Evolutionary conservation across 371 early-diverging fungal genomes (phyloP).

Genomic region (Umbelopsis sp.): DNA sequence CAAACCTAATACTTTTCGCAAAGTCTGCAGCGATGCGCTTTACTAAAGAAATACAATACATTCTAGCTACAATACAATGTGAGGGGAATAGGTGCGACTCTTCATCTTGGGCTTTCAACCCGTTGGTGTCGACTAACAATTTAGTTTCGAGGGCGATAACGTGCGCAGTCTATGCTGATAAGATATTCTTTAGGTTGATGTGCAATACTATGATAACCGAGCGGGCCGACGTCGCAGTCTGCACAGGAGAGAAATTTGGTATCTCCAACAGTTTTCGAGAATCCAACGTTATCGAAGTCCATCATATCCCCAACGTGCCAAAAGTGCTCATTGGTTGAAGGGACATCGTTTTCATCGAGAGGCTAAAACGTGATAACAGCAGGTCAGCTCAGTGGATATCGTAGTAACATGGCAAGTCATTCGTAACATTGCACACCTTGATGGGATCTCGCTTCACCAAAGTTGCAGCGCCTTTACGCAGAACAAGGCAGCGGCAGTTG

Average conservation of each 20-base stretch:
- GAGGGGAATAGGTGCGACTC: too few relatives aligned
- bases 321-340: constrained; percentile 31
- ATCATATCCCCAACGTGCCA: constrained; percentile 71
- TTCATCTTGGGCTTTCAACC: too few relatives aligned
- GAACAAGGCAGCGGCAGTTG: constrained; percentile 40
- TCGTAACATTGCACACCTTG: constrained; percentile 30
- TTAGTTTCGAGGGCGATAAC: constrained; percentile 35
- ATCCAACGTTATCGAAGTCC: constrained; percentile 81
- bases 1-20: too few relatives aligned
- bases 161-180: constrained; percentile 54
- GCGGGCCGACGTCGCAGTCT: constrained; percentile 81
- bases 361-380: neutral
- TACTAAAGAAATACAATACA: constrained; percentile 1
- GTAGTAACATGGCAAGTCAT: too few relatives aligned
- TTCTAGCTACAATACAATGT: neutral
- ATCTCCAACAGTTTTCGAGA: constrained; percentile 63
- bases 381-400: too few relatives aligned
- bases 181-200: constrained; percentile 51
- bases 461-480: constrained; percentile 39
- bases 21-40: neutral
- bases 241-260: constrained; percentile 78
- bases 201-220: constrained; percentile 67
- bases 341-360: constrained; percentile 23
- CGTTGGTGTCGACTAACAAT: neutral
- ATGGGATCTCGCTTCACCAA: constrained; percentile 43